Evolutionary conservation across 2,329 filamentous ascomycete species (phyloP).

Genomic region (Penicillium occitanis): DNA sequence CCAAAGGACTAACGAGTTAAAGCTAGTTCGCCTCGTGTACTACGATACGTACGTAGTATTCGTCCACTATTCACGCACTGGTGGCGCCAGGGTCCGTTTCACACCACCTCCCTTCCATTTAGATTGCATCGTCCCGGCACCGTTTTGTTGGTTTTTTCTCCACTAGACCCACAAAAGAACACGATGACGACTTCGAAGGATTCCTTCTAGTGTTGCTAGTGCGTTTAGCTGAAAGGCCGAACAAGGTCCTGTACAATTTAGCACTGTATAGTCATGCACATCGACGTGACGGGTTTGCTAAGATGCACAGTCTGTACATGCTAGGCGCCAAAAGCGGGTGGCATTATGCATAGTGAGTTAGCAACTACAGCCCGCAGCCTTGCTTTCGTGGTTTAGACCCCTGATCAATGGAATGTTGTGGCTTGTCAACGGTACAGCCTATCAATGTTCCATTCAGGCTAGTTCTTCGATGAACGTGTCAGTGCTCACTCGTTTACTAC

Average conservation of each 20-base stretch:
- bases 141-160: slow-evolving; percentile 15
- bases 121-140: slow-evolving; percentile 3
- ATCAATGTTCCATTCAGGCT: background rate
- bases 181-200: slow-evolving; percentile 17
- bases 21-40: background rate
- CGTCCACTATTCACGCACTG: background rate
- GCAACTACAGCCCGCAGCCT: background rate
- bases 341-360: background rate
- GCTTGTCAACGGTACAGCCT: slow-evolving; percentile 12
- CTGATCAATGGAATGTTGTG: slow-evolving; percentile 13
- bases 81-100: slow-evolving; percentile 13
- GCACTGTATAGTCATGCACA: background rate
- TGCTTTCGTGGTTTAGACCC: background rate
- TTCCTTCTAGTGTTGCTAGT: slow-evolving; percentile 9
- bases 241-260: background rate
- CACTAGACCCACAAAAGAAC: slow-evolving; percentile 7
- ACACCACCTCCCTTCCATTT: background rate
- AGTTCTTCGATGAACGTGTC: background rate
- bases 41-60: background rate
- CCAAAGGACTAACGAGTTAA: background rate
- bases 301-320: background rate
- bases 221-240: slow-evolving; percentile 3
- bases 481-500: background rate
- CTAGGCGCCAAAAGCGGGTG: slow-evolving; percentile 12
- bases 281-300: background rate